These are phyloP conservation scores for Crithidia brevicula DNA, from an alignment of 208 protist species.

Conservation along the genomic window DNA sequence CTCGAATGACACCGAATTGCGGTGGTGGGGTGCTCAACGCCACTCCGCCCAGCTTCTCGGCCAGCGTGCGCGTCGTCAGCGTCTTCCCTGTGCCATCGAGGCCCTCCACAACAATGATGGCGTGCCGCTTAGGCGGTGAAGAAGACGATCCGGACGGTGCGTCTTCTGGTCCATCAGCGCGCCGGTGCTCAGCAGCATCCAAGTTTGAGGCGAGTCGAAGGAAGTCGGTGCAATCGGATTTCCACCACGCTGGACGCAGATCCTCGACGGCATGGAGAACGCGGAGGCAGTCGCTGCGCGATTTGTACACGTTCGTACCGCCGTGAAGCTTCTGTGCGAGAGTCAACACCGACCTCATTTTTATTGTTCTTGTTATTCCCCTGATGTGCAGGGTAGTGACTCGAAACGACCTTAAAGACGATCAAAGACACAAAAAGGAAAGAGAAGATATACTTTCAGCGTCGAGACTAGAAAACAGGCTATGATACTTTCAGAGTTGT, in stretches of 20 bases:
- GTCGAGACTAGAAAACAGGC: too few species aligned
- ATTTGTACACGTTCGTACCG: slow-evolving; percentile 55
- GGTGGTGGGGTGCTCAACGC: slow-evolving; percentile 57
- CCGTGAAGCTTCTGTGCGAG: slow-evolving; percentile 32
- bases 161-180: not conserved
- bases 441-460: too few species aligned
- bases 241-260: slow-evolving; percentile 62
- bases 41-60: slow-evolving; percentile 35
- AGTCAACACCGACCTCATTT: slow-evolving; percentile 11
- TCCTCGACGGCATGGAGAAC: slow-evolving; percentile 41
- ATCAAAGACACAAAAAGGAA: too few species aligned
- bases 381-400: too few species aligned
- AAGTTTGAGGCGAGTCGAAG: slow-evolving; percentile 16
- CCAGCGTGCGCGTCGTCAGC: slow-evolving; percentile 40
- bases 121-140: slow-evolving; percentile 17
- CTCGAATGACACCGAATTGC: slow-evolving; percentile 45
- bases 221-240: slow-evolving; percentile 39
- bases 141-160: not conserved
- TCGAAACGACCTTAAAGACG: too few species aligned
- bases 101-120: slow-evolving; percentile 65
- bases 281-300: slow-evolving; percentile 39
- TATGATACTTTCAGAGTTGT: too few species aligned
- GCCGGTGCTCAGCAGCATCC: not conserved
- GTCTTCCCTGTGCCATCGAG: slow-evolving; percentile 83
- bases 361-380: not conserved